Base-by-base conservation (phyloP, 2,329 filamentous ascomycete species). In the Grosmannia penicillata region DNA sequence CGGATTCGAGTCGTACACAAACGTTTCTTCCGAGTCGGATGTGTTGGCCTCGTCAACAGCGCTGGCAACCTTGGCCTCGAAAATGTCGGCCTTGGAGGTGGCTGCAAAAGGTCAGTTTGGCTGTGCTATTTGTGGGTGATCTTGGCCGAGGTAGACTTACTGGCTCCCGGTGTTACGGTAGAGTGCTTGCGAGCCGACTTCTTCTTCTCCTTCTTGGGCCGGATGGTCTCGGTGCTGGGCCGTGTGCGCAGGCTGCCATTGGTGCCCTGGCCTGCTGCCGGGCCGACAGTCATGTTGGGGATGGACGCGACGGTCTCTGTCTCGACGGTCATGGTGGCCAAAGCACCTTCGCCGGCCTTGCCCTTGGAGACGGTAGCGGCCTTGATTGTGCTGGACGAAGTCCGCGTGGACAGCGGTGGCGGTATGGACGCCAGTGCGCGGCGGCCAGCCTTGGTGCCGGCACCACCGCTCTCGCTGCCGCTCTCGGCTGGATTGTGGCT, bases 1-100 rank as follows among this genome's bases (percentile, higher is more conserved):
- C 9, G 89, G 91, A 52, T 98, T 98, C 21, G 91, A 96, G 58
- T 98, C 91, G 60, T 98, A 98, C 14, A 98, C 91, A 57, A 96
- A 98, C 0, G 91, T 96, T 59, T 96, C 91, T 52, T 95, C 91
- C 1, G 89, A 96, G 56, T 98, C 91, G 7, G 89, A 95, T 11
- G 89, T 93, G 56, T 95, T 83, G 32, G 85, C 86, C 57, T 96
- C 87, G 55, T 96, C 89, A 37, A 98, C 86, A 8, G 89, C 89
- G 56, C 79, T 95, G 36, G 89, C 89, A 48, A 98, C 86, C 54
- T 93, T 93, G 48, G 87, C 86, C 62, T 96, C 91, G 56, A 98
- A 98, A 37, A 96, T 86, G 59, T 98, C 91, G 54, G 91, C 89
- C 63, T 96, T 96, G 43, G 87, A 93, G 14, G 86, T 91, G 43